Base-by-base conservation (phyloP, 495 filamentous ascomycete genomes). In the Diplogelasinospora grovesii region DNA sequence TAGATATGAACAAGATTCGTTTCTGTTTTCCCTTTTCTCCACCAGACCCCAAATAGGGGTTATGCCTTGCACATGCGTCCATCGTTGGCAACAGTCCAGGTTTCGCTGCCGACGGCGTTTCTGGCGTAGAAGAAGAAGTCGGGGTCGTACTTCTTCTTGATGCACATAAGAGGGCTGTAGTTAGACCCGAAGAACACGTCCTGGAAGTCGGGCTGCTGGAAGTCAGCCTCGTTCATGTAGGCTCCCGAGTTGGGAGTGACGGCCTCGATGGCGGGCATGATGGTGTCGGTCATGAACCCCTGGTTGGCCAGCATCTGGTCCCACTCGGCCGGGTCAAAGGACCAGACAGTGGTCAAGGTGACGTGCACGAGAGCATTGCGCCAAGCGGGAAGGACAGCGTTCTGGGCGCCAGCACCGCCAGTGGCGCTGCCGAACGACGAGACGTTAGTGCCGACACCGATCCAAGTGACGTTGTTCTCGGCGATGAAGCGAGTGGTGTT, bases 71-170 rank as follows among this genome's bases (percentile, higher is more conserved):
- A 64, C 47, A 66, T 42, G 26, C 53, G 40, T 3, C 61, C 57
- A 11, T 56, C 38, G 11, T 39, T 42, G 10, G 22, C 28, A 2
- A 53, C 35, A 3, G 1, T 22, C 59, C 61, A 64, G 7, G 14
- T 32, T 39, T 66, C 63, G 18, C 53, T 61, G 18, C 70, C 74
- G 0, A 78, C 74, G 33, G 59, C 68, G 4, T 63, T 70, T 21
- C 45, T 45, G 5, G 63, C 71, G 43, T 71, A 79, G 35, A 81
- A 78, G 20, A 75, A 46, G 24, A 54, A 50, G 8, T 57, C 57
- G 0, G 77, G 75, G 43, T 81, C 77, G 25, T 66, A 71, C 40
- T 58, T 66, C 32, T 54, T 50, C 69, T 81, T 80, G 35, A 77
- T 64, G 7, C 38, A 15, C 19, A 57, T 36, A 14, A 79, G 53